These are phyloP conservation scores for Wickerhamomyces silvicola DNA, from an alignment of 805 yeast genomes.

Conservation along the genomic window DNA sequence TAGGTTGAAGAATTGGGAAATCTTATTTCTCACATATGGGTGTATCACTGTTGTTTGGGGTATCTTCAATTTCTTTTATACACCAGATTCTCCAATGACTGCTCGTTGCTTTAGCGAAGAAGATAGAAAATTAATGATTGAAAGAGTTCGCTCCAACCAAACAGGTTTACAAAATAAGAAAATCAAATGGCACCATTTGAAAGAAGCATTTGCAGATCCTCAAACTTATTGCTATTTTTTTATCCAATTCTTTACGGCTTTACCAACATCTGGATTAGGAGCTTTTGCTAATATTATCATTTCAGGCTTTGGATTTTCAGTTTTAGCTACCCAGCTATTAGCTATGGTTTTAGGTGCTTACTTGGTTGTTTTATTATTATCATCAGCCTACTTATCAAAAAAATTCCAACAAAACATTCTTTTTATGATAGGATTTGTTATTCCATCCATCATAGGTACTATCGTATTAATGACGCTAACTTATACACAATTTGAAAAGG, in stretches of 20 bases:
- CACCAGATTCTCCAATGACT: conserved; percentile 41
- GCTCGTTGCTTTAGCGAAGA: conserved; percentile 33
- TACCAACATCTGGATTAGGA: conserved; percentile 46
- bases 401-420: conserved; percentile 16
- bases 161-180: conserved; percentile 46
- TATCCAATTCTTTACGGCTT: conserved; percentile 38
- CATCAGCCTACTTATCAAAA: conserved; percentile 28
- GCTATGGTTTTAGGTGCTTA: conserved; percentile 44
- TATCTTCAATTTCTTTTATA: conserved; percentile 27
- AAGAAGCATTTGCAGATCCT: conserved; percentile 33
- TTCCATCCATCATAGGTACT: conserved; percentile 42
- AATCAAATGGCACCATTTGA: conserved; percentile 37
- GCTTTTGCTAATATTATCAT: conserved; percentile 48
- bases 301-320: conserved; percentile 39
- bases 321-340: conserved; percentile 6
- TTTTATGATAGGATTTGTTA: conserved; percentile 24
- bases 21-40: conserved; percentile 47
- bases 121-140: conserved; percentile 40
- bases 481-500: conserved; percentile 3
- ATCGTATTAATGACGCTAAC: conserved; percentile 32
- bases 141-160: conserved; percentile 40
- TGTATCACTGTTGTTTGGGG: conserved; percentile 43
- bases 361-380: conserved; percentile 22
- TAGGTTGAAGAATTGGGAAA: conserved; percentile 43
- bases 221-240: conserved; percentile 45